Percentiles rank a stretch among this genome's conserved stretches.
Evolutionary conservation across 2,329 filamentous ascomycete species (phyloP).

Genomic region (Phialophora expanda): DNA sequence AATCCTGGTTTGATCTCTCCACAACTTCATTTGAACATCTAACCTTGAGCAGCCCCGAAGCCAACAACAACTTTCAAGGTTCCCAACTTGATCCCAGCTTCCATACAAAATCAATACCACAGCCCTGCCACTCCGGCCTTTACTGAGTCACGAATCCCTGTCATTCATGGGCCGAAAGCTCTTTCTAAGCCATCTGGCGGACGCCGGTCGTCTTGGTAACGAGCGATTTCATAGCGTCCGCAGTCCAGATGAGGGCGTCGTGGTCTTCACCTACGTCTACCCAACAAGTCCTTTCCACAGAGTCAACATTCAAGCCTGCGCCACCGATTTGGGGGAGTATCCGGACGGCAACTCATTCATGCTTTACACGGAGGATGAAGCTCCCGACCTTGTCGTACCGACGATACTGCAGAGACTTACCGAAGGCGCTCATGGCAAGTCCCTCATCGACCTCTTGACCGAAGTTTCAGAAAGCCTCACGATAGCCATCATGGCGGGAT

Average conservation of each 20-base stretch:
- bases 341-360: constrained; percentile 59
- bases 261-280: constrained; percentile 65
- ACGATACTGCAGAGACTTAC: constrained; percentile 33
- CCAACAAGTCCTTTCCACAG: constrained; percentile 20
- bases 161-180: constrained; percentile 66
- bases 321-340: constrained; percentile 64
- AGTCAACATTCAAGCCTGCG: constrained; percentile 30
- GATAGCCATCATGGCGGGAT: constrained; percentile 19
- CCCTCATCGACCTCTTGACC: constrained; percentile 39
- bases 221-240: constrained; percentile 61
- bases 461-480: constrained; percentile 40
- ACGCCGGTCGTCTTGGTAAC: constrained; percentile 47
- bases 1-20: neutral
- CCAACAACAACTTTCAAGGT: neutral
- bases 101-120: neutral
- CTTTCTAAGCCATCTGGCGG: constrained; percentile 65
- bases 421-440: constrained; percentile 41
- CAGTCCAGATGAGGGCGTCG: constrained; percentile 72
- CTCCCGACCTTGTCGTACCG: constrained; percentile 40
- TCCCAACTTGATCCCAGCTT: neutral
- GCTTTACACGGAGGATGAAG: constrained; percentile 52
- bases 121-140: neutral
- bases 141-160: neutral
- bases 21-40: neutral
- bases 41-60: neutral